Evolutionary conservation across 1,284 basidiomycete species (phyloP), one percentile per base, ranked within the genome.

Genomic region (Tylopilus sp.): DNA sequence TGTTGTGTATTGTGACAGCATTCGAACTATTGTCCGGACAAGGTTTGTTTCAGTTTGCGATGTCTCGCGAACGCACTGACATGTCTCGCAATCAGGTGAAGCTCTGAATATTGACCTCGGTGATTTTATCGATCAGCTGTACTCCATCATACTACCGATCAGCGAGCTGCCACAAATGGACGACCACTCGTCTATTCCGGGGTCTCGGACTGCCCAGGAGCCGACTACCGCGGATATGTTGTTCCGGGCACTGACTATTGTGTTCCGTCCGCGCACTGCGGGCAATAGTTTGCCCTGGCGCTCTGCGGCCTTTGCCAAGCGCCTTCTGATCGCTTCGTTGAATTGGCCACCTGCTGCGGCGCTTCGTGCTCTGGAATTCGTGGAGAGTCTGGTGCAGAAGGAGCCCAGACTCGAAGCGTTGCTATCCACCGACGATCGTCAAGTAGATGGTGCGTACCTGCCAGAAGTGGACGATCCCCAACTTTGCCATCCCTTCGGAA

Each of bases 21-120:
- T 97, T 98, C 64, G 95, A 99, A 68, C 83, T 99, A 46, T 83
- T 99, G 40, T 89, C 90, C 17, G 97, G 96, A 13, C 97, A 99
- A 84, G 95, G 94, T 84, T 59, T 58, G 76, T 71, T 54, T 52
- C 39, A 28, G 35, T 54, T 54, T 31, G 40, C 28, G 25, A 45
- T 54, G 19, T 42, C 36, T 51, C 47, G 48, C 44, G 39, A 54
- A 56, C 25, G 26, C 48, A 48, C 47, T 59, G 41, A 54, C 53
- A 56, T 57, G 49, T 39, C 39, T 28, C 47, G 41, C 40, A 29
- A 35, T 32, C 46, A 94, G 92, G 92, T 53, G 96, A 99, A 76
- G 91, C 95, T 22, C 81, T 99, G 61, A 95, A 96, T 65, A 90
- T 99, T 65, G 97, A 99, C 76, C 79, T 99, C 45, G 82, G 79